Evolutionary conservation across 75 land plant species (phyloP).

Genomic region (Selaginella moellendorffii): DNA sequence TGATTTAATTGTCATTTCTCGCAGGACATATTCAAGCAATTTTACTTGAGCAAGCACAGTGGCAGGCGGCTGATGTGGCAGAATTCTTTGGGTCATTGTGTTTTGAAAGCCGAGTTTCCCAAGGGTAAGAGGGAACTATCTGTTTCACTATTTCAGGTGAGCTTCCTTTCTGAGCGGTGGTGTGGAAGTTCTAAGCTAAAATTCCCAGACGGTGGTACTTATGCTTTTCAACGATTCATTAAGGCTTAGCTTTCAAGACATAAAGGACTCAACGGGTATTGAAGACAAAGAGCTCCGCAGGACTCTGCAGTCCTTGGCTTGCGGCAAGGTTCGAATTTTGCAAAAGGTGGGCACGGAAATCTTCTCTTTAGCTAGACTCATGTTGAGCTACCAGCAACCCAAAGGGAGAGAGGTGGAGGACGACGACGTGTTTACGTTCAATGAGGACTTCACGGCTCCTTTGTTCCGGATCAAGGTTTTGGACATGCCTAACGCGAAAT

Average conservation of each 20-base stretch:
- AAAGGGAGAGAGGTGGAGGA: slow-evolving; percentile 98
- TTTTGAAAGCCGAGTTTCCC: slow-evolving; percentile 86
- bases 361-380: too few species aligned
- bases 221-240: slow-evolving; percentile 90
- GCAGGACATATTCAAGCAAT: slow-evolving; percentile 98
- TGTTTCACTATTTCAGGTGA: slow-evolving; percentile 96
- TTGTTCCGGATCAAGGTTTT: slow-evolving; percentile 90
- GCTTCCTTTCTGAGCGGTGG: not conserved
- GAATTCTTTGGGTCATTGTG: slow-evolving; percentile 97
- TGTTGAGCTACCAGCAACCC: slow-evolving; percentile 57
- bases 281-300: slow-evolving; percentile 96
- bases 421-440: slow-evolving; percentile 74
- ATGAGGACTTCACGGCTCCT: slow-evolving; percentile 86
- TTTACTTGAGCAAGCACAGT: slow-evolving; percentile 94
- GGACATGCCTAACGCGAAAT: not conserved
- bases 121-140: slow-evolving; percentile 96
- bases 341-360: too few species aligned
- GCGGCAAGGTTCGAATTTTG: slow-evolving; percentile 94
- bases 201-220: slow-evolving; percentile 72
- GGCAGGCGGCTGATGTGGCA: slow-evolving; percentile 99
- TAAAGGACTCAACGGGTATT: slow-evolving; percentile 88
- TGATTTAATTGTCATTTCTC: too few species aligned
- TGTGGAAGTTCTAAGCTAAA: too few species aligned
- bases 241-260: slow-evolving; percentile 83
- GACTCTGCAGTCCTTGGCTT: slow-evolving; percentile 94